Evolutionary conservation across 257 asterid genomes (phyloP), one percentile per base, ranked within the genome.

Genomic region (Echium plantagineum): DNA sequence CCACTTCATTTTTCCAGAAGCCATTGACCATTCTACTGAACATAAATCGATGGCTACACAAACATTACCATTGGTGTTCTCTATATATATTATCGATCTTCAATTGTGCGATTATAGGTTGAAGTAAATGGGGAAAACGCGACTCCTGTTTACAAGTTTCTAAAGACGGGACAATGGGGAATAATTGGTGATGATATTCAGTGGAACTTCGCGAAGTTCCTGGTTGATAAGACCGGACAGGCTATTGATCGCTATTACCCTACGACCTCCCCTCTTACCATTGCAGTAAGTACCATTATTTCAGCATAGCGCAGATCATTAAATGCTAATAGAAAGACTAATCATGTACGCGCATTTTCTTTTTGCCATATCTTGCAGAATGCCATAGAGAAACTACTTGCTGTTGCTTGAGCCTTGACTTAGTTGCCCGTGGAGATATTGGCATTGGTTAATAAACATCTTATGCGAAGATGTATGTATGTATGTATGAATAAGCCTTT

Each of bases 141-240:
- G 53, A 78, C 90, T 61, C 95, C 90, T 18, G 57, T 87, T 24
- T 87, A 90, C 81, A 87, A 83, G 85, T 81, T 83, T 77, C 71
- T 87, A 80, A 90, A 83, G 84, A 58, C 65, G 64, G 94, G 94
- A 21, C 82, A 87, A 52, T 79, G 97, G 94, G 94, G 87, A 49
- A 73, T 90, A 55, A 72, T 87, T 46, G 84, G 94, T n/a, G 97
- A 90, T 9, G 87, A 85, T 63, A 77, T 90, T 59, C 90, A 90
- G 65, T 90, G 97, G 96, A 90, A 90, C 53, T 90, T 90, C 10
- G 84, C 94, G 0, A 87, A 84, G 77, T 90, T 90, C 76, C 73
- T 90, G 72, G 84, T 85, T 20, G 87, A 90, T 64, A 78, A 66
- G 77, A 76, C 75, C 15, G 97, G 94, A 12, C 95, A 80, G 63